Evolutionary conservation across 2,329 filamentous ascomycete genomes (phyloP).

Genomic region (Trichoderma oligosporum): DNA sequence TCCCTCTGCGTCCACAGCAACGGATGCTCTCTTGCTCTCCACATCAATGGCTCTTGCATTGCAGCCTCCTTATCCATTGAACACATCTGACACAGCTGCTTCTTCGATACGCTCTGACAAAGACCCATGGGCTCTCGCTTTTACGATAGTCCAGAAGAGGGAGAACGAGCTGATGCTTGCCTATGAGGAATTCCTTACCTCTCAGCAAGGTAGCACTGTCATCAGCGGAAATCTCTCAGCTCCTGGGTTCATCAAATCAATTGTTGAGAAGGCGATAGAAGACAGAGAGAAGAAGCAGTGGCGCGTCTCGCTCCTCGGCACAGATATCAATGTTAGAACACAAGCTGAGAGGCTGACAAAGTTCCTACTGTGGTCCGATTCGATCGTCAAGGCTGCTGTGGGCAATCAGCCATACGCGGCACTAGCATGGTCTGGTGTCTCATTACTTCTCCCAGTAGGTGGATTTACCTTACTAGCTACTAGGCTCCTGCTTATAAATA

Average conservation of each 20-base stretch:
- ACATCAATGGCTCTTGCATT: too few relatives aligned
- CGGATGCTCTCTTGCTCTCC: too few relatives aligned
- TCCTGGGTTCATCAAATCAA: not conserved
- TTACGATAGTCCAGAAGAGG: not conserved
- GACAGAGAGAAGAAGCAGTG: conserved; percentile 23
- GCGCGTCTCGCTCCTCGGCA: conserved; percentile 21
- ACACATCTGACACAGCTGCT: too few relatives aligned
- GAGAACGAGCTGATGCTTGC: not conserved
- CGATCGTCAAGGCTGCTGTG: conserved; percentile 23
- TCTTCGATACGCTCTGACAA: too few relatives aligned
- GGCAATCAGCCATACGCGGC: conserved; percentile 26
- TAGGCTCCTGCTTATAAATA: not conserved
- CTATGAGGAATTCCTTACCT: not conserved
- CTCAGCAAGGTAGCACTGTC: not conserved
- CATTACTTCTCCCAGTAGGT: conserved; percentile 25
- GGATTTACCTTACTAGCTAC: not conserved
- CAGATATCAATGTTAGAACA: conserved; percentile 23
- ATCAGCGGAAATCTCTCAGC: not conserved
- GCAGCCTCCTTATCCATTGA: too few relatives aligned
- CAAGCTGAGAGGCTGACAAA: conserved; percentile 25
- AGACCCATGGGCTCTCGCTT: not conserved
- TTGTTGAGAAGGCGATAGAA: conserved; percentile 16
- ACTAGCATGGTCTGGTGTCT: conserved; percentile 28
- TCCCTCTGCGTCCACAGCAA: too few relatives aligned
- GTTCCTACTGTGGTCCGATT: conserved; percentile 26